Evolutionary conservation across 257 asterid genomes (phyloP).

Genomic region (Buddleja alternifolia): DNA sequence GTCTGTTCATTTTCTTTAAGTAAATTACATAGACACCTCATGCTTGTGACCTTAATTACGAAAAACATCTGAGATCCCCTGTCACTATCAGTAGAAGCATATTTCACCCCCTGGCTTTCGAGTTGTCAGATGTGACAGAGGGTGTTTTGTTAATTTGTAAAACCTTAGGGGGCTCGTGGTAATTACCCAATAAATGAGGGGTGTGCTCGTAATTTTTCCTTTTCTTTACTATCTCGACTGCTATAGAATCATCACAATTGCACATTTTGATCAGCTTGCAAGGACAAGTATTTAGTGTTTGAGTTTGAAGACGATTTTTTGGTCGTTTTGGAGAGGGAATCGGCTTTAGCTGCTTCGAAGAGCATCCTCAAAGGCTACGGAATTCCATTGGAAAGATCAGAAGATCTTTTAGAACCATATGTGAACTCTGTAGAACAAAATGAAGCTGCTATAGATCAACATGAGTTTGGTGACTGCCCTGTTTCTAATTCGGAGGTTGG

Average conservation of each 20-base stretch:
- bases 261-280: slow-evolving; percentile 53
- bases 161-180: too few relatives aligned
- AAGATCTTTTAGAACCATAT: slow-evolving; percentile 71
- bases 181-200: too few relatives aligned
- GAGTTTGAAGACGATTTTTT: slow-evolving; percentile 85
- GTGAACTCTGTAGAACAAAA: slow-evolving; percentile 40
- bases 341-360: slow-evolving; percentile 66
- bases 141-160: too few relatives aligned
- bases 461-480: slow-evolving; percentile 64
- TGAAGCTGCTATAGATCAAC: slow-evolving; percentile 38
- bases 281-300: slow-evolving; percentile 70
- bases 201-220: too few relatives aligned
- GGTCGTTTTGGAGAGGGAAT: slow-evolving; percentile 81
- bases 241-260: slow-evolving; percentile 10
- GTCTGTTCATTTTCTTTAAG: not conserved
- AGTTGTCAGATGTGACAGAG: too few relatives aligned
- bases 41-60: too few relatives aligned
- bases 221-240: not conserved
- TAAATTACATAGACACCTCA: not conserved
- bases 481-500: slow-evolving; percentile 70
- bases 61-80: too few relatives aligned
- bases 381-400: slow-evolving; percentile 84
- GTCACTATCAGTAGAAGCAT: too few relatives aligned
- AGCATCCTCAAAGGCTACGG: slow-evolving; percentile 83
- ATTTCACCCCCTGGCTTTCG: too few relatives aligned